Conservation (phyloP, 768 basidiomycete species). For the Sutorius australiensis region DNA sequence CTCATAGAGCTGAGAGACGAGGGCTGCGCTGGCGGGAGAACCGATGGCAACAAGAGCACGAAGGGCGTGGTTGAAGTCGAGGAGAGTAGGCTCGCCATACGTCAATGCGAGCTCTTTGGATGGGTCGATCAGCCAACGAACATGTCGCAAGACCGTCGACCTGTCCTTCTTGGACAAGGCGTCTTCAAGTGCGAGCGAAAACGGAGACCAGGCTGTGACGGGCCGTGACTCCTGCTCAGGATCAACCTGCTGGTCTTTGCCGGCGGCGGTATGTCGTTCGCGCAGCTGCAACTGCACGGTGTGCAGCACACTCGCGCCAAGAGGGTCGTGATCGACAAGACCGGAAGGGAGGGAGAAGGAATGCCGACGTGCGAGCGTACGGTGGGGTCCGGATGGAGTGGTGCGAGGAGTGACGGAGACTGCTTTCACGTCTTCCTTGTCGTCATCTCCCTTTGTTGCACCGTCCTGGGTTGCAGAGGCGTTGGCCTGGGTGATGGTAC, state of each 20-base stretch:
- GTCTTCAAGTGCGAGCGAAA: slow-evolving; percentile 16
- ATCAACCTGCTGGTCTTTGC: slow-evolving; percentile 17
- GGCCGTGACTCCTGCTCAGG: slow-evolving; percentile 24
- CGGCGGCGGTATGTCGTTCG: slow-evolving; percentile 50
- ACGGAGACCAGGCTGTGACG: slow-evolving; percentile 22
- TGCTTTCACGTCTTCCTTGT: slow-evolving; percentile 47
- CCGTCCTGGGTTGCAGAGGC: slow-evolving; percentile 54
- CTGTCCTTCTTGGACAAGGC: slow-evolving; percentile 17
- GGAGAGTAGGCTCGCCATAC: slow-evolving; percentile 35
- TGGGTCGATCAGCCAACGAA: slow-evolving; percentile 33
- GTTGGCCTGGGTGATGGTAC: slow-evolving; percentile 72
- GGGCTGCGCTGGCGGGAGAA: slow-evolving; percentile 43
- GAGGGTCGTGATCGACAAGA: slow-evolving; percentile 33
- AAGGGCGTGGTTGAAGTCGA: slow-evolving; percentile 62
- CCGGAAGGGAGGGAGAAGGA: slow-evolving; percentile 52
- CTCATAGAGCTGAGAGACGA: slow-evolving; percentile 67
- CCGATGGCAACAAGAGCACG: slow-evolving; percentile 42
- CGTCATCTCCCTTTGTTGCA: slow-evolving; percentile 47
- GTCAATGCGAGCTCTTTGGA: slow-evolving; percentile 27
- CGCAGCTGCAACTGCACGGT: slow-evolving; percentile 63
- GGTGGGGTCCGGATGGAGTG: slow-evolving; percentile 33
- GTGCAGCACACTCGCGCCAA: slow-evolving; percentile 52
- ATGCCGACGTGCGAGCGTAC: slow-evolving; percentile 52
- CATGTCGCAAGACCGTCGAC: slow-evolving; percentile 9
- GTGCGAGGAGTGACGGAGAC: slow-evolving; percentile 31